Percentiles rank a stretch among this genome's conserved stretches.
Evolutionary conservation across 2,329 filamentous ascomycete species (phyloP).

Genomic region (Hypocreales sp.): DNA sequence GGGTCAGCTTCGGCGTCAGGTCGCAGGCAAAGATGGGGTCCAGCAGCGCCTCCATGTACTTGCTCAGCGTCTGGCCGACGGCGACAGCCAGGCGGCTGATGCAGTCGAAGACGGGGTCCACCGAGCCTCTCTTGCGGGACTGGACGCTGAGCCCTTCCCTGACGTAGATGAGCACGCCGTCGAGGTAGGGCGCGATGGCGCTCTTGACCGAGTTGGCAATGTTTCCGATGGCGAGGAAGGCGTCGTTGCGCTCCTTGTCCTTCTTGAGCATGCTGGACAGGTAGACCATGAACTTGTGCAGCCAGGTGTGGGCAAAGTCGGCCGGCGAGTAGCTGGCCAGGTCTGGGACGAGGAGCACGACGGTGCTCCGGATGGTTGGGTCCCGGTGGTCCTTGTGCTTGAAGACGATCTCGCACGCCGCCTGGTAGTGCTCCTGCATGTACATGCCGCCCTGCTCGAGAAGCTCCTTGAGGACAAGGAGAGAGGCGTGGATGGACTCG

Average conservation of each 20-base stretch:
- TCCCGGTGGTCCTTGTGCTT: slow-evolving; percentile 90
- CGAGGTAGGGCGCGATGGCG: slow-evolving; percentile 85
- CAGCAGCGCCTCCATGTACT: slow-evolving; percentile 91
- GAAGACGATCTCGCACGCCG: slow-evolving; percentile 84
- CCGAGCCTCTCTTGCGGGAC: slow-evolving; percentile 48
- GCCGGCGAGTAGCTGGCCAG: slow-evolving; percentile 83
- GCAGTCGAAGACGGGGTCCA: slow-evolving; percentile 85
- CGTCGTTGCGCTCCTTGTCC: slow-evolving; percentile 84
- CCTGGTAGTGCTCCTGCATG: slow-evolving; percentile 89
- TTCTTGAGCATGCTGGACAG: slow-evolving; percentile 87
- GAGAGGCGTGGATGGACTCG: slow-evolving; percentile 84
- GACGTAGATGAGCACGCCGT: slow-evolving; percentile 86
- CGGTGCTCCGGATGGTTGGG: slow-evolving; percentile 70
- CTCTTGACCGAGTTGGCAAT: slow-evolving; percentile 94
- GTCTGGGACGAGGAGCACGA: slow-evolving; percentile 82
- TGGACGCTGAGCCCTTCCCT: slow-evolving; percentile 77
- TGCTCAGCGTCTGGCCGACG: slow-evolving; percentile 90
- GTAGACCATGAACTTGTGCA: slow-evolving; percentile 96
- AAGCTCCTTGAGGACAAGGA: slow-evolving; percentile 83
- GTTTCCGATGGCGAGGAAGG: slow-evolving; percentile 90
- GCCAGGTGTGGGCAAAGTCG: slow-evolving; percentile 74
- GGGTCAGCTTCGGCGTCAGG: slow-evolving; percentile 80
- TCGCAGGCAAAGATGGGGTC: slow-evolving; percentile 97
- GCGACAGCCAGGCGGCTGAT: slow-evolving; percentile 93
- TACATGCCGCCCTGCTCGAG: slow-evolving; percentile 96